Base-by-base conservation (phyloP, 768 basidiomycete species). In the Mycena epipterygia region DNA sequence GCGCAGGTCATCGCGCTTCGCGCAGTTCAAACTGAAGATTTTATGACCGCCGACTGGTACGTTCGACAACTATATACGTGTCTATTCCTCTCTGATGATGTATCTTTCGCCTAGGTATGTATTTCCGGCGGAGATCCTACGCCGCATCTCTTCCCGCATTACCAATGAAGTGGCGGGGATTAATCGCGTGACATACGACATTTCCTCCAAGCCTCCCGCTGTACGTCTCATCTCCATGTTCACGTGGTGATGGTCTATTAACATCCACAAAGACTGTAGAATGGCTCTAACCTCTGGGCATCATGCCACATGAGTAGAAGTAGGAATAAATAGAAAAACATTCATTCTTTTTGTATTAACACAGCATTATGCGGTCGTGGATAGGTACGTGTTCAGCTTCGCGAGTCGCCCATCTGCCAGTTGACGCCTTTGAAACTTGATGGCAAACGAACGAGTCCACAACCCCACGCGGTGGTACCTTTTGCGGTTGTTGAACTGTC, bases 31-130 rank as follows among this genome's bases (percentile, higher is more conserved):
- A 92, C 96, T n/a, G 97, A 98, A 79, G 98, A 99, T 81, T 99
- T 99, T 79, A 99, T 99, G 98, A 99, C 98, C 17, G 98, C 98
- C 39, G 97, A 99, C 80, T 99, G 97, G 97, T 96, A 77, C 48
- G 89, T 78, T 49, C 67, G 53, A 53, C 35, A 35, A 25, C 61
- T 69, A 63, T 42, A 19, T 42, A 52, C 46, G 57, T 46, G 37
- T 49, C 55, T 39, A 41, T 49, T 64, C 60, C 56, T 33, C 25
- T 25, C 64, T 59, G 56, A 44, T 67, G 44, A 51, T 82, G 61
- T 81, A 53, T 73, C 52, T n/a, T 75, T 32, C 9, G 27, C 14
- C 3, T 19, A 95, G 94, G 94, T 98, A 94, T 83, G 91, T 94
- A n/a, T 99, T 99, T 88, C 97, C 97, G 30, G 84, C 95, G 19